Evolutionary conservation across 2,329 filamentous ascomycete species (phyloP), one percentile per base, ranked within the genome.

Genomic region (Phyllosticta paracitricarpa): DNA sequence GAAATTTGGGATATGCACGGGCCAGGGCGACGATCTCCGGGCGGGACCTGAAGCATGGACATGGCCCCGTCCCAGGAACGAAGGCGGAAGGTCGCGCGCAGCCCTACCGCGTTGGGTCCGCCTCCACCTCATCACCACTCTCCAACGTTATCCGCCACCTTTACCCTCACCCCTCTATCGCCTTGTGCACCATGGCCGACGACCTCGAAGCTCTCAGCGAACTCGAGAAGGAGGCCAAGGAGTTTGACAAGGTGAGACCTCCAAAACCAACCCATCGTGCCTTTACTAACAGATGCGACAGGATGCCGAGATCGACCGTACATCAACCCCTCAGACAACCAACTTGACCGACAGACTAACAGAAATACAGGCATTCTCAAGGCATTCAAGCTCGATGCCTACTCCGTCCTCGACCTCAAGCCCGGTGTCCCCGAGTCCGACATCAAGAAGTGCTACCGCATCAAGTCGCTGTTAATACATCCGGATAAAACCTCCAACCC

Each of bases 381-480:
- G 70, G 89, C 92, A 56, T 99, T 99, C 76, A 86, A 88, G 68
- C 84, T 89, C 68, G 86, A 90, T 75, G 84, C 87, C 68, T 99
- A 99, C 75, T 90, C 93, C 57, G 91, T 99, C 56, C 87, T 99
- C 54, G 94, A 95, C 74, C 88, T 99, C 54, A 91, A 96, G 73
- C 94, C 94, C 3, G 94, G 94, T 71, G 91, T 97, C 22, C 86
- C 94, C 61, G 93, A 97, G 68, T 92, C 90, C 63, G 94, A 97
- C 77, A 97, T 99, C 81, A 97, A 97, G 77, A 80, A 87, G 68
- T 84, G 84, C 67, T 99, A 97, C 78, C 92, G 94, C 80, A 92
- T 91, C 70, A 97, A 97, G 76, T 99, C 94, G n/a, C 87, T 99
- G 62, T 86, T 99, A 56, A 97, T 99, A 79, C 94, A 99, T 79